Evolutionary conservation across 2,329 filamentous ascomycete species (phyloP).

Genomic region (Chrysoporthe austroafricana): DNA sequence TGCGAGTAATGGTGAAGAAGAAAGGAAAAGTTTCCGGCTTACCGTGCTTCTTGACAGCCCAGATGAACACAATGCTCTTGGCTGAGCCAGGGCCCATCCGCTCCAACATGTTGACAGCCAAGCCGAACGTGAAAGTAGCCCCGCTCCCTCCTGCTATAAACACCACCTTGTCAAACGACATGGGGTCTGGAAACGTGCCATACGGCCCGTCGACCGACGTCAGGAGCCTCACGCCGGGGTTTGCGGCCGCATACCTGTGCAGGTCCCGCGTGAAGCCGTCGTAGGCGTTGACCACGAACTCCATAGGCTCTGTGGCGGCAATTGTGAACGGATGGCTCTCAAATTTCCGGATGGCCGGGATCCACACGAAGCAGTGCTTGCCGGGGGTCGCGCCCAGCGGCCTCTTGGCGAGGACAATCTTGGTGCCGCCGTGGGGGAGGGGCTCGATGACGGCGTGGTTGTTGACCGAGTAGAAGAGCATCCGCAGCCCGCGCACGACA

Average conservation of each 20-base stretch:
- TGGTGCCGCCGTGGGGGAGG: slow-evolving; percentile 57
- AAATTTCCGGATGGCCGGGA: slow-evolving; percentile 58
- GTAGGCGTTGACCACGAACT: slow-evolving; percentile 62
- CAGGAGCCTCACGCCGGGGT: slow-evolving; percentile 53
- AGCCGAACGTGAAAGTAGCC: slow-evolving; percentile 60
- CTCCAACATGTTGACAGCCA: slow-evolving; percentile 50
- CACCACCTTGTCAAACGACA: slow-evolving; percentile 58
- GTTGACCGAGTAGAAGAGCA: slow-evolving; percentile 50
- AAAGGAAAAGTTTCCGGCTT: slow-evolving; percentile 29
- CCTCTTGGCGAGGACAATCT: slow-evolving; percentile 56
- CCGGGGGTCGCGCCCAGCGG: slow-evolving; percentile 53
- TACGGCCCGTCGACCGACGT: slow-evolving; percentile 64
- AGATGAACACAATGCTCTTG: slow-evolving; percentile 52
- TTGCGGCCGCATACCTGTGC: slow-evolving; percentile 52
- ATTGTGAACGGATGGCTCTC: slow-evolving; percentile 70
- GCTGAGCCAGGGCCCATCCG: slow-evolving; percentile 43
- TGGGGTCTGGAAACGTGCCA: slow-evolving; percentile 57
- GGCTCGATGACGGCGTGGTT: slow-evolving; percentile 58
- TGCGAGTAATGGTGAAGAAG: not conserved
- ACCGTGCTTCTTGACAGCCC: slow-evolving; percentile 53
- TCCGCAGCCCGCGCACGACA: slow-evolving; percentile 48
- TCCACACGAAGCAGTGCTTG: slow-evolving; percentile 67
- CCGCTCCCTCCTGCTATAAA: slow-evolving; percentile 65
- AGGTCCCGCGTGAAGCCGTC: slow-evolving; percentile 63
- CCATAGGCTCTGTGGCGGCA: slow-evolving; percentile 53